A percentile compares a stretch with the other conserved stretches of the same genome.
These are phyloP conservation scores for Eucalyptus camaldulensis DNA, from an alignment of 345 rosid genomes.

Conservation along the genomic window DNA sequence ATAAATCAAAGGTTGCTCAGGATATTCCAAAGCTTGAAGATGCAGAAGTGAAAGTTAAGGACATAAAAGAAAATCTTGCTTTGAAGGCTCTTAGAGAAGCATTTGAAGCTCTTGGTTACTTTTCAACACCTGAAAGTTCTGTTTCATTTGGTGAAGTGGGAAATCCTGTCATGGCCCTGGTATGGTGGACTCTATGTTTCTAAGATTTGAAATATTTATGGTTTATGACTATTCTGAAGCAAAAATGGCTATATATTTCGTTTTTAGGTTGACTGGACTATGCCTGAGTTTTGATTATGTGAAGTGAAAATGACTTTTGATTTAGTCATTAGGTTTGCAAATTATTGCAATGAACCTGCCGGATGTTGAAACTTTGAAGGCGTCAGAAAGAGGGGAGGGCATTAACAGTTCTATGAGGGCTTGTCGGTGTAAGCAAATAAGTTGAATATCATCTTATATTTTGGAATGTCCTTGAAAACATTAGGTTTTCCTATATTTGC, in stretches of 20 bases:
- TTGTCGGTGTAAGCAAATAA: neutral
- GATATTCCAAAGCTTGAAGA: constrained; percentile 29
- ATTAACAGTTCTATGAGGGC: neutral
- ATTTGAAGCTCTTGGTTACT: constrained; percentile 76
- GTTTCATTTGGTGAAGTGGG: constrained; percentile 89
- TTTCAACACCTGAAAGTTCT: constrained; percentile 40
- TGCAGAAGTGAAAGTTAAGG: constrained; percentile 21
- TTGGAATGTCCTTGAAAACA: neutral
- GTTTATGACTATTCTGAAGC: neutral
- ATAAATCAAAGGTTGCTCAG: constrained; percentile 15
- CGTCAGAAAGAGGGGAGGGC: neutral
- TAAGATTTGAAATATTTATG: neutral
- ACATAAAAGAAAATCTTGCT: constrained; percentile 37
- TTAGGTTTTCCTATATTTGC: neutral
- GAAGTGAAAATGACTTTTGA: neutral
- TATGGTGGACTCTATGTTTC: constrained; percentile 17
- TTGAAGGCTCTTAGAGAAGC: constrained; percentile 78
- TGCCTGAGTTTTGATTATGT: neutral
- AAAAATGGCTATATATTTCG: neutral
- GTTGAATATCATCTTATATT: neutral
- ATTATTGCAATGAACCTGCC: neutral
- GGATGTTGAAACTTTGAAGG: neutral
- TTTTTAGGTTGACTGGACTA: neutral
- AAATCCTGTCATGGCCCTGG: constrained; percentile 98
- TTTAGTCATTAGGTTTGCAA: neutral